Base-by-base conservation (phyloP, 2,329 filamentous ascomycete species). In the Paracorniculantispora psalliotae region DNA sequence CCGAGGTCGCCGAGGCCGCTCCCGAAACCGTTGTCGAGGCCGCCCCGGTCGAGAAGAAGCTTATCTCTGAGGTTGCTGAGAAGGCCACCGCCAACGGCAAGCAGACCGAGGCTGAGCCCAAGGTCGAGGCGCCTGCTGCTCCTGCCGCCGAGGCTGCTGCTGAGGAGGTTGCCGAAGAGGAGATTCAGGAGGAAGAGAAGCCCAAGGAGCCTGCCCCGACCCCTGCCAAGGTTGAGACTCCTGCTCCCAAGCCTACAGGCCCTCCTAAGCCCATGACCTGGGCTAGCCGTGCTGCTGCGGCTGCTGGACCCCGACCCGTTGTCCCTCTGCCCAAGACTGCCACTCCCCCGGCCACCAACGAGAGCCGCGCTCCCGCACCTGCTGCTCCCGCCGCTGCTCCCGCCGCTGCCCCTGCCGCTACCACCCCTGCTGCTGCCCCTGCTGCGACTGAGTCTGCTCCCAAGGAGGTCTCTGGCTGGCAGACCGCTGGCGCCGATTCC, bases 401-500 rank as follows among this genome's bases (percentile, higher is more conserved):
- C 56, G 57, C 75, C 17, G 69, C 77, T 35, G 63, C 77, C 63
- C 78, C 89, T 58, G 80, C 81, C 41, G 51, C 70, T 35, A 59
- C 71, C 61, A 52, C 69, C 33, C 21, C 35, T 5, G 63, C 74
- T 46, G 63, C 75, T 33, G 63, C 78, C 37, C 63, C 76, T 47
- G 72, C 81, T 55, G 61, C 76, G n/a, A 67, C 75, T 49, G 67
- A 77, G 50, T 64, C 76, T 52, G 46, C 43, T 23, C 67, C 66
- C 63, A 86, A 81, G 80, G 83, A 89, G 62, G 51, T 61, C 12
- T 63, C 74, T 39, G 78, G 79, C 61, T 99, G 94, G 94, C 93
- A 96, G 75, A 93, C 90, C 51, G 93, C 90, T 58, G 88, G 88
- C 60, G 83, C 86, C 59, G 89, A 96, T 74, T 88, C 88, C 67